Percentiles rank a stretch among this genome's conserved stretches.
phyloP scores from a whole-genome alignment of 805 yeast species.

The Kuraishia hungarica region DNA sequence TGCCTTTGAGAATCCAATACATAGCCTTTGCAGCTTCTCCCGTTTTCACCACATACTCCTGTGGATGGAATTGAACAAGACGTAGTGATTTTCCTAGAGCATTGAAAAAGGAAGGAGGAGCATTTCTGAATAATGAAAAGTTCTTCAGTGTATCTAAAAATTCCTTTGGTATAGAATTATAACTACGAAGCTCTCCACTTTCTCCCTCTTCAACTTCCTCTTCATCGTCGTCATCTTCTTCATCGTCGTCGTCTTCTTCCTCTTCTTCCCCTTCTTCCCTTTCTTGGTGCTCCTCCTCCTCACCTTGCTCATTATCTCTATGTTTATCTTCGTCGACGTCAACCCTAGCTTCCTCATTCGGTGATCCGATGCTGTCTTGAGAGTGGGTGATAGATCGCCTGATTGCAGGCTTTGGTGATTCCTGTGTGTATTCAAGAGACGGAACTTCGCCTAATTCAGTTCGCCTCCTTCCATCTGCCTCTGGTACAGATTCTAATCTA shows the following conservation, averaged over 20 bases:
- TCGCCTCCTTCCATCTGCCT: not conserved
- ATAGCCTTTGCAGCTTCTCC: constrained; percentile 71
- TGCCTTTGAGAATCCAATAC: constrained; percentile 75
- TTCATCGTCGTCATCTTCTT: constrained; percentile 10
- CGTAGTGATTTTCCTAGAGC: constrained; percentile 50
- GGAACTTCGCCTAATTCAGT: not conserved
- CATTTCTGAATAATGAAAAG: constrained; percentile 59
- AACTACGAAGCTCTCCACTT: constrained; percentile 11
- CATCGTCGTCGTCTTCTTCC: not conserved
- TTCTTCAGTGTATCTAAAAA: constrained; percentile 43
- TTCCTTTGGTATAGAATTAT: constrained; percentile 37
- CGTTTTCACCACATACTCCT: constrained; percentile 57
- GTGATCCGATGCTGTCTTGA: not conserved
- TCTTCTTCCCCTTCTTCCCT: constrained; percentile 7
- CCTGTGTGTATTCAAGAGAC: not conserved
- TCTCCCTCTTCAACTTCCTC: constrained; percentile 11
- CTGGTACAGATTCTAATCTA: not conserved
- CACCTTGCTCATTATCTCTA: not conserved
- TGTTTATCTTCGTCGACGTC: not conserved
- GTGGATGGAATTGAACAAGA: constrained; percentile 56
- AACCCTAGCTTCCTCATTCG: not conserved
- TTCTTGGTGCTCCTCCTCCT: not conserved
- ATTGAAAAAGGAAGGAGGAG: constrained; percentile 56
- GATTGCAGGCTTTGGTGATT: not conserved
- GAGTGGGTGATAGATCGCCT: not conserved